Evolutionary conservation across 1,284 basidiomycete genomes (phyloP).

Genomic region (Omphalotus olearius): DNA sequence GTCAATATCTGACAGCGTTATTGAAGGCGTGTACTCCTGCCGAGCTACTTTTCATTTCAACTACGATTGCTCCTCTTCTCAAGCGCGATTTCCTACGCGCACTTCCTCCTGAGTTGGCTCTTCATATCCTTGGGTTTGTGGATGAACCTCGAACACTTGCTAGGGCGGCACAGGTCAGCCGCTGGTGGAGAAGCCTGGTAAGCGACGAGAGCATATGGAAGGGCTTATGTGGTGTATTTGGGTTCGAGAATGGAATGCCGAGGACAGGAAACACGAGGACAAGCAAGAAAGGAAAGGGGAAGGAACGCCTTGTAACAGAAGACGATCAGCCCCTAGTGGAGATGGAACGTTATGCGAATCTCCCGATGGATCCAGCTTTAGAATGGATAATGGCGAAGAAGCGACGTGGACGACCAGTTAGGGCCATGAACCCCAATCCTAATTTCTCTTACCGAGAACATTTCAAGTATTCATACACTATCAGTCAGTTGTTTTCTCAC

Average conservation of each 20-base stretch:
- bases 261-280: conserved; percentile 27
- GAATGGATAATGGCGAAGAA: conserved; percentile 33
- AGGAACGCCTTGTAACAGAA: conserved; percentile 2
- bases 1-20: conserved; percentile 59
- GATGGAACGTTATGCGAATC: conserved; percentile 27
- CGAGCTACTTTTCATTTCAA: conserved; percentile 80
- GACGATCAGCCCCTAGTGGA: conserved; percentile 26
- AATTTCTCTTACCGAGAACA: conserved; percentile 61
- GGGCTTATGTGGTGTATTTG: conserved; percentile 54
- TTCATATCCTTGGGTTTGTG: conserved; percentile 81
- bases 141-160: conserved; percentile 79
- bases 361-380: conserved; percentile 35
- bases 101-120: conserved; percentile 80
- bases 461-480: conserved; percentile 77
- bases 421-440: conserved; percentile 17
- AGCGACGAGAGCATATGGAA: conserved; percentile 86
- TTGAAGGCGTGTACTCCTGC: conserved; percentile 63
- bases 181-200: conserved; percentile 75
- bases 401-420: conserved; percentile 22
- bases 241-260: conserved; percentile 37
- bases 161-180: conserved; percentile 70
- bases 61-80: conserved; percentile 74
- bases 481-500: conserved; percentile 43
- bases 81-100: conserved; percentile 84
- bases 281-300: conserved; percentile 12